Percentiles rank a stretch among this genome's conserved stretches.
phyloP scores from a whole-genome alignment of 495 filamentous ascomycete genomes.

The Tuber calosporum region DNA sequence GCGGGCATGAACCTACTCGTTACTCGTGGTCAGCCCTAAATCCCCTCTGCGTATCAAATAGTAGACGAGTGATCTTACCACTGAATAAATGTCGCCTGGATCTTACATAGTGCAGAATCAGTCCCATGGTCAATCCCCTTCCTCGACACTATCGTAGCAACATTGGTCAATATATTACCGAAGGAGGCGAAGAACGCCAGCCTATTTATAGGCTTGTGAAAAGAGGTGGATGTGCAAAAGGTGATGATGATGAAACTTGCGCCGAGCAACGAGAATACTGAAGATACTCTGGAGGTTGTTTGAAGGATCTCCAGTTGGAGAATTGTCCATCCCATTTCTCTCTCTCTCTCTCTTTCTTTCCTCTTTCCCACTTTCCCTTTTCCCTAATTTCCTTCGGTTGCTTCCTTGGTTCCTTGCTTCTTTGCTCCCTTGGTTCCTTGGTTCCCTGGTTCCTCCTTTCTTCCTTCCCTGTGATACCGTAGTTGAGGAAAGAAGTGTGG shows the following conservation, averaged over 20 bases:
- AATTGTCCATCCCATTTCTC: constrained; percentile 36
- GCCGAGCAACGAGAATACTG: constrained; percentile 59
- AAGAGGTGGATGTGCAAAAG: constrained; percentile 55
- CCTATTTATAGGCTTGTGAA: constrained; percentile 82
- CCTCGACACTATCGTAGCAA: constrained; percentile 65
- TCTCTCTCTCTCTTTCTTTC: constrained; percentile 10
- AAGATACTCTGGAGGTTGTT: constrained; percentile 38
- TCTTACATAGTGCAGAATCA: constrained; percentile 57
- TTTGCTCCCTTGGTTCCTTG: not conserved
- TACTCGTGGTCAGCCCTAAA: constrained; percentile 41
- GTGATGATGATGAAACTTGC: constrained; percentile 67
- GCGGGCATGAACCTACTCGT: constrained; percentile 54
- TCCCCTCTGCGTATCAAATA: constrained; percentile 37
- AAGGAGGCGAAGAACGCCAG: constrained; percentile 79
- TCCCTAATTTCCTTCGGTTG: not conserved
- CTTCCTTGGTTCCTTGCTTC: not conserved
- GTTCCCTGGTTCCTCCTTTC: not conserved
- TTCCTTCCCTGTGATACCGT: not conserved
- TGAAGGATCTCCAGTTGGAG: constrained; percentile 38
- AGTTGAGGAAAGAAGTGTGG: not conserved
- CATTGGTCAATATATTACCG: constrained; percentile 73
- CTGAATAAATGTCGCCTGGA: constrained; percentile 68
- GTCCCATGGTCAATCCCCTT: constrained; percentile 48
- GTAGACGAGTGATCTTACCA: constrained; percentile 47
- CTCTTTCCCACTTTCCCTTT: not conserved